Conservation (phyloP, 2,329 filamentous ascomycete species). For the Mollisiaceae sp. region DNA sequence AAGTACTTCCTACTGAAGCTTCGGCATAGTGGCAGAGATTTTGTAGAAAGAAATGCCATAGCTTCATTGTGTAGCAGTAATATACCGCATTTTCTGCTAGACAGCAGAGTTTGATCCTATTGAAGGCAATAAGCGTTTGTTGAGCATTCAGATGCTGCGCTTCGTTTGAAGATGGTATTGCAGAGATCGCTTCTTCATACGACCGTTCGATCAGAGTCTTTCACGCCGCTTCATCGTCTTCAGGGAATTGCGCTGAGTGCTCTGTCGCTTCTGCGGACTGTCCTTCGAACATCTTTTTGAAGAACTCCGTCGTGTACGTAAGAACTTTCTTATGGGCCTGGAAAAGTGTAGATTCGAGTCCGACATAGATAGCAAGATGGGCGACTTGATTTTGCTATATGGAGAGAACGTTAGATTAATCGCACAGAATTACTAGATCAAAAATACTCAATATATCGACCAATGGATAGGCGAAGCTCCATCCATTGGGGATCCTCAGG, state of each 20-base stretch:
- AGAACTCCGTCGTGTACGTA: conserved; percentile 17
- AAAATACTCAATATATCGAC: no score
- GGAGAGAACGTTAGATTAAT: not conserved
- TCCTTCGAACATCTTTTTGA: conserved; percentile 20
- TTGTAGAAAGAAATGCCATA: not conserved
- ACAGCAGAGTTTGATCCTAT: conserved; percentile 15
- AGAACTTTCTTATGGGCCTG: conserved; percentile 23
- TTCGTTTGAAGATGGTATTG: no score
- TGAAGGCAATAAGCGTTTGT: no score
- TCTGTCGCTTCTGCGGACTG: conserved; percentile 1
- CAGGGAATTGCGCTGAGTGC: not conserved
- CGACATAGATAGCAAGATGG: not conserved
- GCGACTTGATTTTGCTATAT: conserved; percentile 7
- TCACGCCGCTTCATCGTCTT: conserved; percentile 7
- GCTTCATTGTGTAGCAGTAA: conserved; percentile 15
- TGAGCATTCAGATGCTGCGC: no score
- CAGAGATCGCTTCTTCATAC: not conserved
- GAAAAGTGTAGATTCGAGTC: conserved; percentile 7
- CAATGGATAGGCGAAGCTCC: no score
- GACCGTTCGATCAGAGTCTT: conserved; percentile 3
- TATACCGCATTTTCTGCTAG: conserved; percentile 18
- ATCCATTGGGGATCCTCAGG: no score
- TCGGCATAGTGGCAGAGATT: not conserved
- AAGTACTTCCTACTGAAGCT: not conserved
- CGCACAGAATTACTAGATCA: no score